Base-by-base conservation (phyloP, 805 yeast species). In the Cyberlindnera saturnus region DNA sequence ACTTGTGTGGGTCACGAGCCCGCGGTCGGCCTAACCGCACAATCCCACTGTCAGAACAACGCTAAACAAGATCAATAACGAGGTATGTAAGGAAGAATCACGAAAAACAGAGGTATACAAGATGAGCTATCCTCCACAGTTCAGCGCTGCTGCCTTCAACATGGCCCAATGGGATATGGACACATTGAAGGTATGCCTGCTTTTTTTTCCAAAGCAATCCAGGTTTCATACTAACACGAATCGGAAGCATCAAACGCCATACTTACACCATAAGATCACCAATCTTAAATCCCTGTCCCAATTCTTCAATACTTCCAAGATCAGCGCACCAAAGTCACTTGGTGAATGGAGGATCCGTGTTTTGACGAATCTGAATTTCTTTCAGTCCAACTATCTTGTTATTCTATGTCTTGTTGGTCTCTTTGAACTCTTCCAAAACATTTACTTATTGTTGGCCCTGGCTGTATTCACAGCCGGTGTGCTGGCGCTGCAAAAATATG, bases 321-420 rank as follows among this genome's bases (percentile, higher is more conserved):
- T 55, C 6, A 40, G 41, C 2, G 20, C 34, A 5, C 56, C 56
- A 3, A 38, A 44, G 20, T 41, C 48, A 2, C 6, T 50, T 6
- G 16, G 19, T 1, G 57, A 53, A 8, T 39, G 45, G 39, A 50
- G 48, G 32, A 33, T 36, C 3, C 44, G 57, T 5, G 13, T 47
- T 8, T 2, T 39, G 4, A 42, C 41, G 6, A 55, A 55, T 34
- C n/a, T 51, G 14, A 42, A 34, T 34, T 53, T 48, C 44, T 55
- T 50, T 42, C 52, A 52, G 26, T 53, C 57, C n/a, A 55, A 55
- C 37, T 55, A 55, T 20, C 43, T 52, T 3, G 52, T 50, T 10
- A 39, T 55, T 14, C 36, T 44, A 4, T 15, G 47, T 1, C 7
- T 52, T 10, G 46, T 52, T 9, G 39, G 52, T 4, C 11, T 55